Conservation (phyloP, 129 eudicot genomes). For the Flaveria bidentis region DNA sequence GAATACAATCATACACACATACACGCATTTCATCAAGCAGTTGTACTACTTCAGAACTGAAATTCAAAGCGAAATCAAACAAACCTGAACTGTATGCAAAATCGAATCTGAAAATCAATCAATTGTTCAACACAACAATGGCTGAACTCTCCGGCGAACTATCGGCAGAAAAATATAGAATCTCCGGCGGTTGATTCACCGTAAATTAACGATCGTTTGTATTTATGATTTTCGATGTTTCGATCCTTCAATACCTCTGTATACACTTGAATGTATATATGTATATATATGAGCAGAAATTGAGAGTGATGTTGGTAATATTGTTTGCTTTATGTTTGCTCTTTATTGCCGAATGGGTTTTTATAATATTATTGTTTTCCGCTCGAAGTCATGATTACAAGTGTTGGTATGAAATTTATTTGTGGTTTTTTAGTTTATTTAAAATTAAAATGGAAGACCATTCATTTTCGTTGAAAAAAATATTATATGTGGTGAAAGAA, state of each 20-base stretch:
- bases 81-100: conserved; percentile 23
- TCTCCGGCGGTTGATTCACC: background rate
- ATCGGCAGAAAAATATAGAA: background rate
- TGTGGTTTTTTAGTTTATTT: background rate
- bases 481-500: background rate
- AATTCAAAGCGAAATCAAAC: conserved; percentile 13
- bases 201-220: background rate
- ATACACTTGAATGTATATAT: background rate
- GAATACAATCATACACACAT: background rate
- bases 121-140: background rate
- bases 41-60: background rate
- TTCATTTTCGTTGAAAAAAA: no score
- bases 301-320: conserved; percentile 21
- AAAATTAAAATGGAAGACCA: background rate
- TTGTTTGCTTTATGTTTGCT: conserved; percentile 25
- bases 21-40: conserved; percentile 34
- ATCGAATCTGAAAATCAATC: conserved; percentile 1
- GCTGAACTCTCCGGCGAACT: background rate
- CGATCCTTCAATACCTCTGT: conserved; percentile 12
- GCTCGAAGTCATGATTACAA: conserved; percentile 33
- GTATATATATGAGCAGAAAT: conserved; percentile 2
- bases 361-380: conserved; percentile 2
- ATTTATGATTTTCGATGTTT: conserved; percentile 2
- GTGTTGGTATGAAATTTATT: conserved; percentile 26
- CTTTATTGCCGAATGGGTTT: conserved; percentile 35